A percentile compares a stretch with the other conserved stretches of the same genome.
phyloP scores from a whole-genome alignment of 208 protist species.

The Trypanosoma melophagium region DNA sequence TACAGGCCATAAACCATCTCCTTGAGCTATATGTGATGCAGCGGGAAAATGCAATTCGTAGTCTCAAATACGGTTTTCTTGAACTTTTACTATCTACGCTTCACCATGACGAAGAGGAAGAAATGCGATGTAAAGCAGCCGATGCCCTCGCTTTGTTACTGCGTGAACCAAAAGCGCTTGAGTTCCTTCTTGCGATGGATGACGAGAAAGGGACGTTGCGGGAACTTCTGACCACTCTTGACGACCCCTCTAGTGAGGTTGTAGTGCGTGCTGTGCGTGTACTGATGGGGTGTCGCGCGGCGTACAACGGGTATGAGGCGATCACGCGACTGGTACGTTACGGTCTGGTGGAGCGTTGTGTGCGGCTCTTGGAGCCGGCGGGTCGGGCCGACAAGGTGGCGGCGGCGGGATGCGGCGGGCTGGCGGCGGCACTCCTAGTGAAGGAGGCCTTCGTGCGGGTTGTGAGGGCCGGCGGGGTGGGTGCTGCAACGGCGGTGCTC shows the following conservation, averaged over 20 bases:
- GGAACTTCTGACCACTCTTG: constrained; percentile 40
- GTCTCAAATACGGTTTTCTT: constrained; percentile 54
- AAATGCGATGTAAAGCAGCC: constrained; percentile 64
- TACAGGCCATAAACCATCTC: constrained; percentile 65
- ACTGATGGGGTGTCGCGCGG: constrained; percentile 55
- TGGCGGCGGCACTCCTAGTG: constrained; percentile 58
- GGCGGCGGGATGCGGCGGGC: constrained; percentile 57
- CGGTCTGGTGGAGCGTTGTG: constrained; percentile 37
- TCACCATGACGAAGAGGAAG: constrained; percentile 50
- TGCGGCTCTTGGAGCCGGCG: constrained; percentile 37
- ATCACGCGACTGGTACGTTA: constrained; percentile 49
- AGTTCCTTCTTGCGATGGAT: constrained; percentile 41
- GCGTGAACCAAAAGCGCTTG: constrained; percentile 45
- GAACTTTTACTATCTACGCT: constrained; percentile 57
- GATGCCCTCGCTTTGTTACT: constrained; percentile 67
- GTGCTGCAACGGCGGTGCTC: constrained; percentile 44
- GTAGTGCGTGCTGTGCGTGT: constrained; percentile 62
- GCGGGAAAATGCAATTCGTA: constrained; percentile 59
- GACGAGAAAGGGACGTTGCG: constrained; percentile 29
- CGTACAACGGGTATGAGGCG: constrained; percentile 57
- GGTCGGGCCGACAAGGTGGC: constrained; percentile 34
- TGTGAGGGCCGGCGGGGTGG: constrained; percentile 41
- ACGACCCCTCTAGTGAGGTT: constrained; percentile 54
- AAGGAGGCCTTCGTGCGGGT: constrained; percentile 75
- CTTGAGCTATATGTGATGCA: constrained; percentile 72